These are phyloP conservation scores for Cyclotella cryptica DNA, from an alignment of 108 stramenopile species.

Conservation along the genomic window DNA sequence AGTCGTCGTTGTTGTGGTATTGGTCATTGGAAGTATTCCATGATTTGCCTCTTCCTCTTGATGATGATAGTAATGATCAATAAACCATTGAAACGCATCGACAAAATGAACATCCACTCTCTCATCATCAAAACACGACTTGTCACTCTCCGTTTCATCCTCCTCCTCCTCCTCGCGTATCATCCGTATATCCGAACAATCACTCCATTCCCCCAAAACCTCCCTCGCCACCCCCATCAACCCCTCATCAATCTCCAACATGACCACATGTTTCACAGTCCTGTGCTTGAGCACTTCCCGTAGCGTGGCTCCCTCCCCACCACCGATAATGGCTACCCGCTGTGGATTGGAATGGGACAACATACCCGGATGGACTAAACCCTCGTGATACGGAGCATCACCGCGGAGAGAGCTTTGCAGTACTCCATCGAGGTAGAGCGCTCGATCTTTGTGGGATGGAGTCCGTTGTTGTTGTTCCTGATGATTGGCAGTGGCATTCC, in stretches of 20 bases:
- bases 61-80: conserved; percentile 31
- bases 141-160: neutral
- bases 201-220: conserved; percentile 70
- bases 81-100: conserved; percentile 79
- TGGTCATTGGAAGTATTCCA: neutral
- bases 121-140: conserved; percentile 72
- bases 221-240: conserved; percentile 63
- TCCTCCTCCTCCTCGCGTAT: conserved; percentile 7
- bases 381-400: conserved; percentile 92
- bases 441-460: conserved; percentile 68
- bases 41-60: neutral
- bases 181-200: conserved; percentile 69
- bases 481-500: no score
- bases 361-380: conserved; percentile 94
- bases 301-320: conserved; percentile 95
- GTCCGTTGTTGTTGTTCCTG: no score
- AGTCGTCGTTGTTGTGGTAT: conserved; percentile 3
- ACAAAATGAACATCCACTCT: conserved; percentile 58
- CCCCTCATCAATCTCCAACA: conserved; percentile 85
- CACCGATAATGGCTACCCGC: conserved; percentile 91
- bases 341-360: conserved; percentile 84
- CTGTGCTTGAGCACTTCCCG: conserved; percentile 92
- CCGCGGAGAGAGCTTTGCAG: conserved; percentile 65
- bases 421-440: conserved; percentile 72
- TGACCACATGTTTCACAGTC: conserved; percentile 67